These are phyloP conservation scores for Arthrinium phaeospermum DNA, from an alignment of 2,329 filamentous ascomycete genomes.

Conservation along the genomic window DNA sequence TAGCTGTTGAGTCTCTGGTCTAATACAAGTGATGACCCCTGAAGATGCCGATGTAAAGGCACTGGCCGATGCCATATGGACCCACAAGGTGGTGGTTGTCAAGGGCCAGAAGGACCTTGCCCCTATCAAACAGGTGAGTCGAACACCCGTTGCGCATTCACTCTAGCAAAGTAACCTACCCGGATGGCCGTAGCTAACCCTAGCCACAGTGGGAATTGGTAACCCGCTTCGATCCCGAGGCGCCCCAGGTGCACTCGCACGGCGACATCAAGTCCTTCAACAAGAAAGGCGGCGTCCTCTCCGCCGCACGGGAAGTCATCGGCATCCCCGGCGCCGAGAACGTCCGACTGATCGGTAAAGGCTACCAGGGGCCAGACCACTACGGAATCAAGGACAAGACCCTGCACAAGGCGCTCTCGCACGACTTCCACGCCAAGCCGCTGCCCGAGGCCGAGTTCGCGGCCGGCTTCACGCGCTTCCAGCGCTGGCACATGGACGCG, in stretches of 20 bases:
- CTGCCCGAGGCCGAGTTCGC: slow-evolving; percentile 43
- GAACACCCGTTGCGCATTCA: neutral
- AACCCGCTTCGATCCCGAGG: slow-evolving; percentile 47
- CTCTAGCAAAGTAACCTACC: neutral
- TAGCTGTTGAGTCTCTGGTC: neutral
- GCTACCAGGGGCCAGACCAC: slow-evolving; percentile 50
- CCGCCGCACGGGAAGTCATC: slow-evolving; percentile 40
- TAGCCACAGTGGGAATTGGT: slow-evolving; percentile 47
- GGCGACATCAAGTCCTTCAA: slow-evolving; percentile 48
- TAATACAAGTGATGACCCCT: neutral
- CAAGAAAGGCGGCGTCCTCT: slow-evolving; percentile 46
- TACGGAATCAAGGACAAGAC: slow-evolving; percentile 48
- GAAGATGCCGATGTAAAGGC: slow-evolving; percentile 43
- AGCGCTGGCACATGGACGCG: slow-evolving; percentile 56
- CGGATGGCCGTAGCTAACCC: neutral
- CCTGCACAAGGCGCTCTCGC: slow-evolving; percentile 36
- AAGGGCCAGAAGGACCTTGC: slow-evolving; percentile 48
- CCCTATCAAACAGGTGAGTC: slow-evolving; percentile 43
- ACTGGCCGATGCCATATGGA: slow-evolving; percentile 48
- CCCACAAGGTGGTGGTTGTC: slow-evolving; percentile 49
- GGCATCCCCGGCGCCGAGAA: slow-evolving; percentile 50
- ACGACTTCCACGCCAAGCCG: slow-evolving; percentile 45
- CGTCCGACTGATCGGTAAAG: slow-evolving; percentile 51
- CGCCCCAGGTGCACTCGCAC: slow-evolving; percentile 48
- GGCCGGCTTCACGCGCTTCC: slow-evolving; percentile 50